Base-by-base conservation (phyloP, 2,329 filamentous ascomycete species). In the Cladophialophora chaetospira region DNA sequence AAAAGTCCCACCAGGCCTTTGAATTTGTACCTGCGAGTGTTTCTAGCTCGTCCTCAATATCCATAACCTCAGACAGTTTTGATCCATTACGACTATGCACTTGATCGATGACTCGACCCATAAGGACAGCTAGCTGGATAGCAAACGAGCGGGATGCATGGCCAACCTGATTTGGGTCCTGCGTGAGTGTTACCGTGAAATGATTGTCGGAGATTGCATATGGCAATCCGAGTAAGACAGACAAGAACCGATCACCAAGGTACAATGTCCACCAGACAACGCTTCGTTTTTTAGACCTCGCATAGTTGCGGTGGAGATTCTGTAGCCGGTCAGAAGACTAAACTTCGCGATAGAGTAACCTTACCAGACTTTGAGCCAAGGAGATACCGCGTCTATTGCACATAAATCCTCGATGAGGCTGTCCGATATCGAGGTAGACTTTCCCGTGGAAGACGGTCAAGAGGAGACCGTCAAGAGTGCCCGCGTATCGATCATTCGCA, bases 291-390 rank as follows among this genome's bases (percentile, higher is more conserved):
- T 19, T 25, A 1, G 45, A 44, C 6, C 13, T 38, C 10, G 45
- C 15, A 51, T 56, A 56, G 13, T 31, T 56, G 38, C 45, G 53
- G 25, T 56, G 53, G 11, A 56, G 46, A 36, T 56, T 56, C 53
- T 56, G 23, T 17, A 26, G 36, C 4, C 13, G 15, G 47, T 56
- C 29, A 54, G 51, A 17, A 53, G 10, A 17, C 23, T 10, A 23
- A 9, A 11, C 4, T 28, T 29, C 52, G 28, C 4, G 2, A n/a
- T 3, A 5, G 25, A n/a, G n/a, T n/a, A 45, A 35, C 2, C 21
- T 47, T 21, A 56, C 53, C 53, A 56, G 51, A 10, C 35, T n/a
- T 29, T 56, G 53, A n/a, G 35, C 35, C 23, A 56, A 3, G 4
- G 45, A 42, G 6, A 56, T 33, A 5, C 46, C 53, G 10, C 48